Base-by-base conservation (phyloP, 2,329 filamentous ascomycete species). In the Fusarium nelsonii region DNA sequence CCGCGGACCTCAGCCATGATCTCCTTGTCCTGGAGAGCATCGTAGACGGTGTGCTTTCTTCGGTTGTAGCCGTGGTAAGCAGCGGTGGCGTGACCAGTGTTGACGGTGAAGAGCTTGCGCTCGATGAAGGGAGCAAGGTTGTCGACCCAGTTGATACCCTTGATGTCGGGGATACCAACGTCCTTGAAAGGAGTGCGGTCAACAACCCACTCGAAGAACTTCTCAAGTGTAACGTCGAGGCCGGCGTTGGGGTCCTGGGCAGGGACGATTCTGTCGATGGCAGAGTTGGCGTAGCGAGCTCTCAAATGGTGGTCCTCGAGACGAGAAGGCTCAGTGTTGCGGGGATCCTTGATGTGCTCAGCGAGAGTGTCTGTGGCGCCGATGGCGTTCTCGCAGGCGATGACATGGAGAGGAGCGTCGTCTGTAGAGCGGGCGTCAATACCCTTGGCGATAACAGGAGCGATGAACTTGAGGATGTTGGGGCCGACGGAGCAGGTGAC, bases 121-220 rank as follows among this genome's bases (percentile, higher is more conserved):
- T 99, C 96, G 76, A 99, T 98, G 84, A 95, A 99, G 60, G 96
- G 96, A 78, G 90, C 87, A 32, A 99, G 89, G 82, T 98, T 87
- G 70, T 93, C 90, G 63, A 98, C 96, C 89, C 93, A 97, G 83
- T 97, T 92, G 78, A 98, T 91, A 63, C 94, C 95, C 71, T 96
- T 81, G 76, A 99, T 95, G 18, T 88, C 82, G 8, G 94, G 94
- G 18, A 80, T 78, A 33, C 80, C 80, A 66, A 87, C 83, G 68
- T 90, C 88, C 69, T 90, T 86, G 81, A 98, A 97, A 3, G 95
- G 95, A 44, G 89, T 91, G 78, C 89, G 84, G 78, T 99, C 96
- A 52, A 99, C 94, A 39, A 96, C 95, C 96, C 96, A 99, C 84
- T 99, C 96, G 84, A 93, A 97, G 86, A 98, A 99, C 83, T 96